Evolutionary conservation across 208 protist species (phyloP).

Genomic region (Wallacemonas collosoma): DNA sequence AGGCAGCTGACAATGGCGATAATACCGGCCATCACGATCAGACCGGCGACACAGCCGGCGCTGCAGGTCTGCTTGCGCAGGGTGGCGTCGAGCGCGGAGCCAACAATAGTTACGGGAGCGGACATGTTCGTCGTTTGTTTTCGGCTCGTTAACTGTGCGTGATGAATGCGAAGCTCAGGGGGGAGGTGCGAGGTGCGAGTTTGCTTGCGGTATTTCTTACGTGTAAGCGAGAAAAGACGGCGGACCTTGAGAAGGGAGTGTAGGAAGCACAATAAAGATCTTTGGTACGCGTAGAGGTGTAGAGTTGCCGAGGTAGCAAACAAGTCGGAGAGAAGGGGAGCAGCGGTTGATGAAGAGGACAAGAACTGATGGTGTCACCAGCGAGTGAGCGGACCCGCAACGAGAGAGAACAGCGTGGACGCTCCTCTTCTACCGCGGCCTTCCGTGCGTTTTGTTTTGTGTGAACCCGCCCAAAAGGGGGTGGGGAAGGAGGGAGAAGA

Average conservation of each 20-base stretch:
- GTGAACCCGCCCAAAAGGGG: no score
- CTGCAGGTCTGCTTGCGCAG: conserved; percentile 47
- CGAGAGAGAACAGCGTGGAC: no score
- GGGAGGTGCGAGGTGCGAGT: background rate
- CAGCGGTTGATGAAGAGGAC: background rate
- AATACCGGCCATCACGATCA: conserved; percentile 47
- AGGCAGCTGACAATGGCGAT: conserved; percentile 27
- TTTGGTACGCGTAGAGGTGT: background rate
- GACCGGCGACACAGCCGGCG: conserved; percentile 49
- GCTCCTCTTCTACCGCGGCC: no score
- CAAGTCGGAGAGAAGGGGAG: background rate
- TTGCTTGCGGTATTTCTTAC: background rate
- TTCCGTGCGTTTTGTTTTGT: no score
- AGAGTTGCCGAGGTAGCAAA: background rate
- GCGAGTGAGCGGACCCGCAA: no score
- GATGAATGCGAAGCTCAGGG: background rate
- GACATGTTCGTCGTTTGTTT: background rate
- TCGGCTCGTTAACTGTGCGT: background rate
- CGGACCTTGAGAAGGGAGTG: conserved; percentile 4
- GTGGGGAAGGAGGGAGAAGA: no score
- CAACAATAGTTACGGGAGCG: conserved; percentile 11
- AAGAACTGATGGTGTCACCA: no score
- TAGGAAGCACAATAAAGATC: conserved; percentile 12
- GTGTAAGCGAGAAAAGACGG: background rate
- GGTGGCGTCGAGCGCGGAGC: background rate